Base-by-base conservation (phyloP, 163 green algal species). In the Scenedesmus sp. region DNA sequence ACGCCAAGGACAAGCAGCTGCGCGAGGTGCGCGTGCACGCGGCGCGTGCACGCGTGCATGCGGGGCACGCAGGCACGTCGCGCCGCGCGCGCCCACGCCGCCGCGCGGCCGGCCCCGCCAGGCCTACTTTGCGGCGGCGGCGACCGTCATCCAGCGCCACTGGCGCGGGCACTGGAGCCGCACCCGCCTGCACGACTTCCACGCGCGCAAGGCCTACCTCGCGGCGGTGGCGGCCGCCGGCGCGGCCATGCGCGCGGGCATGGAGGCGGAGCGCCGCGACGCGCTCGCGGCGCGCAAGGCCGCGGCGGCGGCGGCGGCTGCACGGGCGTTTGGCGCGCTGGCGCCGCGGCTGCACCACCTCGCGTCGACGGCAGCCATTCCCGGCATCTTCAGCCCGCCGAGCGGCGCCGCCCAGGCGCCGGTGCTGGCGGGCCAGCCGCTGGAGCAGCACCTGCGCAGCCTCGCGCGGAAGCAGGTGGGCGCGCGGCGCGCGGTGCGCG, bases 131-230 rank as follows among this genome's bases (percentile, higher is more conserved):
- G 36, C 75, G 20, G 51, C 69, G 45, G 82, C 80, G 63, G 88
- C 86, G 2, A 91, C 86, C 18, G 53, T 73, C 15, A 90, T 92
- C 14, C 88, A 92, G 70, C 63, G 73, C 4, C 77, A 81, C 71
- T 92, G 86, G 86, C 86, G 86, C 1, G 86, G 88, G 1, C 87
- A 86, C 77, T 89, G 73, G 63, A 89, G 82, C 75, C 79, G 88
- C n/a, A 91, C 84, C 26, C 75, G 85, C 57, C 60, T 91, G 1
- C 87, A 91, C 83, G 74, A 86, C 75, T 91, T 87, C 44, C 81
- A 90, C 45, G 83, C 80, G 36, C 84, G 88, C 28, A 89, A 90
- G 69, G 67, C 67, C 1, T 92, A 87, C 73, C 75, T 92, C 10
- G 34, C 54, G 20, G 50, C 63, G 2, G 73, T 88, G 28, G 71